Conservation (phyloP, 345 rosid genomes). For the Aethionema arabicum region DNA sequence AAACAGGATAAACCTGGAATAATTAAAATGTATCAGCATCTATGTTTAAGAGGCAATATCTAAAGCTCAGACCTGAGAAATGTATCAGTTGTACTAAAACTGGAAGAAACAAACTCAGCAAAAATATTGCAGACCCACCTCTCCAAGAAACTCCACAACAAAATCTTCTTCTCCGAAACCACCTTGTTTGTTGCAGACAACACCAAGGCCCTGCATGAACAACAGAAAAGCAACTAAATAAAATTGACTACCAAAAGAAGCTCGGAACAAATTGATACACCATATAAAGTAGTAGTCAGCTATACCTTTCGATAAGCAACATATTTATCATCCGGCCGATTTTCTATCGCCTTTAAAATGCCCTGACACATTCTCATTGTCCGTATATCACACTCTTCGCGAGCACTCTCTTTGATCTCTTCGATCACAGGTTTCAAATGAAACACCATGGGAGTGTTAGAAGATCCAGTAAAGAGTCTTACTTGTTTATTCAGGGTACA, state of each 20-base stretch:
- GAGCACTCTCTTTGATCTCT: constrained; percentile 73
- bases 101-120: constrained; percentile 15
- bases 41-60: constrained; percentile 17
- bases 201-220: constrained; percentile 87
- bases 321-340: constrained; percentile 89
- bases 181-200: constrained; percentile 92
- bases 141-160: constrained; percentile 98
- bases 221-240: constrained; percentile 27
- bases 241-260: constrained; percentile 31
- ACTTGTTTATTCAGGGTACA: constrained; percentile 80
- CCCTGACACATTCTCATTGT: constrained; percentile 71
- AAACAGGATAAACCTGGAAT: constrained; percentile 92
- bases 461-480: constrained; percentile 80
- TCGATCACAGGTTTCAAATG: constrained; percentile 76
- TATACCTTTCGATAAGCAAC: constrained; percentile 96
- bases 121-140: constrained; percentile 54
- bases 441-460: constrained; percentile 91
- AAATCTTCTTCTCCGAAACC: constrained; percentile 96
- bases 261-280: not conserved
- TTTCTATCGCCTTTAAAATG: constrained; percentile 78
- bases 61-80: constrained; percentile 19
- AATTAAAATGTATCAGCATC: constrained; percentile 22
- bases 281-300: constrained; percentile 12
- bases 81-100: constrained; percentile 18
- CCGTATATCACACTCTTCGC: constrained; percentile 61